phyloP scores from a whole-genome alignment of 1,284 basidiomycete genomes.

The Irpex sp. region DNA sequence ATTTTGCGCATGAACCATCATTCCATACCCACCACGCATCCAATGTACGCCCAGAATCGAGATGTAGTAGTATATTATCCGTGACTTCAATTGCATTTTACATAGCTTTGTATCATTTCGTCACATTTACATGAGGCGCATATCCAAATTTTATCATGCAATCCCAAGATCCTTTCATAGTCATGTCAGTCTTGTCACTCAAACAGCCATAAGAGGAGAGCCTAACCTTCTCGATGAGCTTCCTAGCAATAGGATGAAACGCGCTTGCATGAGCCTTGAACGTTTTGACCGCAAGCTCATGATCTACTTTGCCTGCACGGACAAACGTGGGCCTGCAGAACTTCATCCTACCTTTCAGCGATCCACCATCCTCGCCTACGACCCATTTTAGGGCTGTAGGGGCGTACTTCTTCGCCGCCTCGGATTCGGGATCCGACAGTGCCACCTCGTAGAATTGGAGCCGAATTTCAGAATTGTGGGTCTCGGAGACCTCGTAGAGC shows the following conservation, averaged over 20 bases:
- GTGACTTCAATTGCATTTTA: not conserved
- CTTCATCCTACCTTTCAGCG: conserved; percentile 84
- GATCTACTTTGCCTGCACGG: conserved; percentile 64
- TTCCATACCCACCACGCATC: not conserved
- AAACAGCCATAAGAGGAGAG: not conserved
- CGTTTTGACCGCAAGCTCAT: conserved; percentile 65
- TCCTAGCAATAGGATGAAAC: conserved; percentile 72
- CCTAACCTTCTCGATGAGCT: conserved; percentile 77
- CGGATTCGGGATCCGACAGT: conserved; percentile 56
- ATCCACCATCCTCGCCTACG: conserved; percentile 64
- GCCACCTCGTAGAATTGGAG: conserved; percentile 77
- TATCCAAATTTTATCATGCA: not conserved
- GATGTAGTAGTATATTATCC: not conserved
- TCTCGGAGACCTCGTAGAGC: conserved; percentile 60
- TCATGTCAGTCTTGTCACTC: not conserved
- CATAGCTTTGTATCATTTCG: not conserved
- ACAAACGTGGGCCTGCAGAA: conserved; percentile 80
- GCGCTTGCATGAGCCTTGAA: conserved; percentile 61
- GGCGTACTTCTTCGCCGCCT: conserved; percentile 59
- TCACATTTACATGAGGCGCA: not conserved
- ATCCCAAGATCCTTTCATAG: conserved; percentile 5
- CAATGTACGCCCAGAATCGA: not conserved
- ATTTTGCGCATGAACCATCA: not conserved
- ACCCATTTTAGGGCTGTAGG: conserved; percentile 68
- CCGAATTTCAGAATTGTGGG: conserved; percentile 77